Conservation (phyloP, 2,329 filamentous ascomycete species). For the Nemania serpens region DNA sequence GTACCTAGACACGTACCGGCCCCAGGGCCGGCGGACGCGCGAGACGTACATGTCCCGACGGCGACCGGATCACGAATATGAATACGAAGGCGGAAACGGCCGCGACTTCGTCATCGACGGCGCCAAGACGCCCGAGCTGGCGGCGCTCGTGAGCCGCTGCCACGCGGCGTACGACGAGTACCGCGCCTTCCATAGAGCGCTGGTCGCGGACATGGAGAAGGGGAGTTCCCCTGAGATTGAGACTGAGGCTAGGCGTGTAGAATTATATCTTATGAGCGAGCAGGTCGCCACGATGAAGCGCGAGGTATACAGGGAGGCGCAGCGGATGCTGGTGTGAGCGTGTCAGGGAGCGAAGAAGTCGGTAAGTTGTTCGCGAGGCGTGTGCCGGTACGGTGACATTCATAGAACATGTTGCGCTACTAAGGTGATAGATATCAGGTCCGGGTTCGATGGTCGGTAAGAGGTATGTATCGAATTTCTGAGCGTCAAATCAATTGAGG, state of each 20-base stretch:
- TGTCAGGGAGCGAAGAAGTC: no score
- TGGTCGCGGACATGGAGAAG: no score
- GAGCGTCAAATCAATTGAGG: no score
- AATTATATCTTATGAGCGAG: conserved; percentile 20
- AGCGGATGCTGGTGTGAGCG: conserved; percentile 2
- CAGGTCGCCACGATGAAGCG: conserved; percentile 23
- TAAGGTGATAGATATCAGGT: no score
- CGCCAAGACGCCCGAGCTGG: conserved; percentile 12
- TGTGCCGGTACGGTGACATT: no score
- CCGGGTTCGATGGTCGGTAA: no score
- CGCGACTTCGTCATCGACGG: neutral
- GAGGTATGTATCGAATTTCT: no score
- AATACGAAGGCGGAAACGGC: no score
- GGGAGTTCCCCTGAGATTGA: no score
- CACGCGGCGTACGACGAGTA: conserved; percentile 15
- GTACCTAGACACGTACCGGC: conserved; percentile 26
- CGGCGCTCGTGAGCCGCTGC: neutral
- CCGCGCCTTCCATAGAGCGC: conserved; percentile 1
- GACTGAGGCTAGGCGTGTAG: no score
- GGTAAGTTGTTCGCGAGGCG: neutral
- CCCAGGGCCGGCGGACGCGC: neutral
- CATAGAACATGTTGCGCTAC: no score
- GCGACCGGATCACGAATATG: no score
- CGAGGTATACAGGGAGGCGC: conserved; percentile 19
- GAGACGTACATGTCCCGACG: conserved; percentile 11